These are phyloP conservation scores for Alternaria burnsii DNA, from an alignment of 2,329 filamentous ascomycete species.

Conservation along the genomic window DNA sequence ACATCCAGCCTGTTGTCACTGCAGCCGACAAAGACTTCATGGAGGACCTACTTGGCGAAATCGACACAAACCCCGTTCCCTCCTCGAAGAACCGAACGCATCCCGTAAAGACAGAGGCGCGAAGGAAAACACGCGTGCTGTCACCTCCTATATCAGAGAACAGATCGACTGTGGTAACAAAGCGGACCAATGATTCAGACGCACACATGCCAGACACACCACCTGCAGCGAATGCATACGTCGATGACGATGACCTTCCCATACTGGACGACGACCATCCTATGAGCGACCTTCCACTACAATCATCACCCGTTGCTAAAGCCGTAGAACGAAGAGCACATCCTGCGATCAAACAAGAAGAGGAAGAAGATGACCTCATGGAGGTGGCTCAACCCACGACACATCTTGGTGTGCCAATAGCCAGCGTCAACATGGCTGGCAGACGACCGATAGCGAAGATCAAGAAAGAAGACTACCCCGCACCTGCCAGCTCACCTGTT, in stretches of 20 bases:
- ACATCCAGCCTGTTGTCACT: conserved; percentile 72
- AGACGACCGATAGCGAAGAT: conserved; percentile 78
- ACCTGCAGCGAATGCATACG: conserved; percentile 51
- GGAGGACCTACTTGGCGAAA: conserved; percentile 81
- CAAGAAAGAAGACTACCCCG: conserved; percentile 72
- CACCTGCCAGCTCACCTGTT: conserved; percentile 76
- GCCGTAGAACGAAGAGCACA: conserved; percentile 75
- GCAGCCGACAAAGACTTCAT: conserved; percentile 92
- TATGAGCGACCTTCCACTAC: conserved; percentile 82
- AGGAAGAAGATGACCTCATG: conserved; percentile 81
- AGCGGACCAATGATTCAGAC: conserved; percentile 46
- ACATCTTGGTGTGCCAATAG: conserved; percentile 66
- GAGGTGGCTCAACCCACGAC: conserved; percentile 82
- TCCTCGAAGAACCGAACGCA: conserved; percentile 64
- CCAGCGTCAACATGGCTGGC: conserved; percentile 85
- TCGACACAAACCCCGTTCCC: conserved; percentile 77
- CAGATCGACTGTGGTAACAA: conserved; percentile 34
- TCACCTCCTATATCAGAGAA: conserved; percentile 73
- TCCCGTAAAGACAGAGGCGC: conserved; percentile 75
- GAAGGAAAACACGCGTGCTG: conserved; percentile 79
- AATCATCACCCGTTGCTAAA: conserved; percentile 86
- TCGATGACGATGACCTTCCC: conserved; percentile 66
- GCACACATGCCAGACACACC: conserved; percentile 56
- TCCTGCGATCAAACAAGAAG: conserved; percentile 65
- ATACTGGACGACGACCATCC: conserved; percentile 71